phyloP scores from a whole-genome alignment of 495 filamentous ascomycete species.

The Clohesyomyces aquaticus region DNA sequence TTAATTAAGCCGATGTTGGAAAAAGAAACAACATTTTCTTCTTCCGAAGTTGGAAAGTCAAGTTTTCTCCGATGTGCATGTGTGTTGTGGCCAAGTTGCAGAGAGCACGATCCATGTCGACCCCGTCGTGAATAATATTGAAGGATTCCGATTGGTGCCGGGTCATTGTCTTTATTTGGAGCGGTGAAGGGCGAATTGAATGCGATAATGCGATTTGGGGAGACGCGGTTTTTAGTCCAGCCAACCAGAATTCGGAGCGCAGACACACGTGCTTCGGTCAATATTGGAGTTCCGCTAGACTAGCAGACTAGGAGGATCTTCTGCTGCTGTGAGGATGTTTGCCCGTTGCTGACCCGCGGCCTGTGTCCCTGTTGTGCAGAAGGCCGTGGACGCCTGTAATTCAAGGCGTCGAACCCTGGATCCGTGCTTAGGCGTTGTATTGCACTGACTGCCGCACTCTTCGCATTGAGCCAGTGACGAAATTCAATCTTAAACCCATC shows the following conservation, averaged over 20 bases:
- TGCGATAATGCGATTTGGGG: too few relatives aligned
- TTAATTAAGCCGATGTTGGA: slow-evolving; percentile 31
- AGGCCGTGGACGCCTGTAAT: too few relatives aligned
- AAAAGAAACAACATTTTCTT: slow-evolving; percentile 20
- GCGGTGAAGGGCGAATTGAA: background rate
- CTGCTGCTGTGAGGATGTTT: background rate
- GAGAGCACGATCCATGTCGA: too few relatives aligned
- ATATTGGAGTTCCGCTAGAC: too few relatives aligned
- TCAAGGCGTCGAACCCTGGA: too few relatives aligned
- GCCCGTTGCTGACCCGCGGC: background rate
- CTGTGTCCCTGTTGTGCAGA: background rate
- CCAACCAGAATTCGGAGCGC: background rate
- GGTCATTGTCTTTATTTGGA: background rate
- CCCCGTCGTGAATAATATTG: too few relatives aligned
- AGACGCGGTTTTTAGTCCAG: background rate
- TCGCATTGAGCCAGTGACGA: too few relatives aligned
- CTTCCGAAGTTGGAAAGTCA: background rate
- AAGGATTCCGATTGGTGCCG: too few relatives aligned
- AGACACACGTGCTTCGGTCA: background rate
- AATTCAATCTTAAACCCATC: too few relatives aligned
- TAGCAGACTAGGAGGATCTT: too few relatives aligned
- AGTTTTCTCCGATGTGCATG: background rate
- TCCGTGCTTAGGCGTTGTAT: too few relatives aligned
- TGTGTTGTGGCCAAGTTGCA: slow-evolving; percentile 3
- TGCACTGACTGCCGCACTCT: too few relatives aligned